Evolutionary conservation across 345 rosid species (phyloP), one percentile per base, ranked within the genome.

Genomic region (Ricinus communis): DNA sequence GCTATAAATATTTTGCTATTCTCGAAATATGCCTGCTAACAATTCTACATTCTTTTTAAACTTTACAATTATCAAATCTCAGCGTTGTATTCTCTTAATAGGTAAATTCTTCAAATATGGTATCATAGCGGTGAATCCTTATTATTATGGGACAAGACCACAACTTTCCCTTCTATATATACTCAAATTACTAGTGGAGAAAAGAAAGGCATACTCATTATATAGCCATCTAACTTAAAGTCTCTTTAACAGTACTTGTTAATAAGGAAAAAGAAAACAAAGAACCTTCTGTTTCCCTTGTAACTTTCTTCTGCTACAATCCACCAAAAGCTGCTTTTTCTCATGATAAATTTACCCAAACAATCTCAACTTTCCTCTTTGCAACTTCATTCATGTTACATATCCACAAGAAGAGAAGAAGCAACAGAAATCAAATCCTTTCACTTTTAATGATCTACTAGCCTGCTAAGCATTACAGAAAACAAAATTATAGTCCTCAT

Each of bases 291-390:
- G 4, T 41, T 33, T 51, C 50, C 28, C 18, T 56, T 66, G 70
- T 71, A 5, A 40, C 66, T 80, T 61, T 65, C 85, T 79, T 84
- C 33, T 72, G 33, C 81, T 75, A 77, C 65, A 77, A 79, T 81
- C 73, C 72, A 74, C 47, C 74, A 68, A 68, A 79, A 43, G 81
- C 64, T 40, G 69, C 74, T 65, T 62, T 28, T 63, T 28, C 50
- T 28, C 60, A 68, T 50, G 69, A 67, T 76, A 62, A 70, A 50
- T 64, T 46, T 46, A 12, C 53, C 31, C 38, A 52, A 40, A 66
- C 70, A 74, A 64, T 72, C 5, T 65, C 50, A 49, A 8, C 75
- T 76, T 79, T 73, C 76, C 76, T 73, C 78, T 77, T 76, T 69
- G 60, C 69, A 46, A 68, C 59, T 59, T 71, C 75, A 60, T 46